Evolutionary conservation across 2,329 filamentous ascomycete genomes (phyloP).

Genomic region (Colletotrichum simmondsii): DNA sequence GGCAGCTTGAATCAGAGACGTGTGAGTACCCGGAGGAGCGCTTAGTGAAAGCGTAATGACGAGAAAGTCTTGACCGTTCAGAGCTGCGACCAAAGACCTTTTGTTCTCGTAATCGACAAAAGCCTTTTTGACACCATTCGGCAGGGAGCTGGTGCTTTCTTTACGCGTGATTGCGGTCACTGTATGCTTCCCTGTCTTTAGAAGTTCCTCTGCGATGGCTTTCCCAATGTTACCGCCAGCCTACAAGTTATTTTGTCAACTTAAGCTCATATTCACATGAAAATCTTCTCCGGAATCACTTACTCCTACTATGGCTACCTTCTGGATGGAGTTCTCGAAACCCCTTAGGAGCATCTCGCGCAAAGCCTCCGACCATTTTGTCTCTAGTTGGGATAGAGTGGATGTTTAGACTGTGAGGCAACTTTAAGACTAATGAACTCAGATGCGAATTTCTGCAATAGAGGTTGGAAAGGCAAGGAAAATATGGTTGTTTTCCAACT

Average conservation of each 20-base stretch:
- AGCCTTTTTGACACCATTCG: constrained; percentile 53
- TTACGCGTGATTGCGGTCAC: constrained; percentile 63
- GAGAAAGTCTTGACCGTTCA: constrained; percentile 63
- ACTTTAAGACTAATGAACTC: too few species aligned
- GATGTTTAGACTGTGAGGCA: too few species aligned
- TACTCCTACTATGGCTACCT: constrained; percentile 60
- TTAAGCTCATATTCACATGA: too few species aligned
- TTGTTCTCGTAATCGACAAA: constrained; percentile 56
- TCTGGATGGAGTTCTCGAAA: constrained; percentile 50
- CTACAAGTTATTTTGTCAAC: constrained; percentile 38
- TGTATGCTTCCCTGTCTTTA: constrained; percentile 60
- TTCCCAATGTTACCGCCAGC: constrained; percentile 53
- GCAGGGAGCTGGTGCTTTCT: constrained; percentile 51
- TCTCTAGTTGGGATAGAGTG: neutral
- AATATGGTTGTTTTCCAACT: too few species aligned
- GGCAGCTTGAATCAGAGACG: constrained; percentile 58
- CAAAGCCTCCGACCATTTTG: neutral
- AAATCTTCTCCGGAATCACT: constrained; percentile 35
- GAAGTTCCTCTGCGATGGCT: constrained; percentile 52
- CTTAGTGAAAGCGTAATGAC: constrained; percentile 58
- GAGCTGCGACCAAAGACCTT: constrained; percentile 55
- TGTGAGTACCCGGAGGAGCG: constrained; percentile 51
- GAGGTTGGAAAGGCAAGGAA: too few species aligned
- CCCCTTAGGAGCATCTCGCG: neutral
- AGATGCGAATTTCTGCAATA: too few species aligned